Evolutionary conservation across 106 monocot species (phyloP).

Genomic region (Cymbidium sinense): DNA sequence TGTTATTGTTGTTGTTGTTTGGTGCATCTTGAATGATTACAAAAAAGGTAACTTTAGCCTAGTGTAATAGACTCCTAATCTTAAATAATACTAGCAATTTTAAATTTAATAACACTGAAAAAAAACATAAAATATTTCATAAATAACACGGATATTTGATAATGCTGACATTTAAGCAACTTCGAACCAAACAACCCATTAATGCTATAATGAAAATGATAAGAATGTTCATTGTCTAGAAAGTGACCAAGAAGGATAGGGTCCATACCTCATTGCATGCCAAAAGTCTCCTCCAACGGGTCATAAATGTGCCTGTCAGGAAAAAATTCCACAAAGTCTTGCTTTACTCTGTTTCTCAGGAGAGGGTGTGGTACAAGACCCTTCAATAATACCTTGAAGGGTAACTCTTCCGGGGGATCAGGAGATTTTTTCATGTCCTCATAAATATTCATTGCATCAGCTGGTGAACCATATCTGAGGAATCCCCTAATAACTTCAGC

Average conservation of each 20-base stretch:
- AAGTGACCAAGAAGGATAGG: background rate
- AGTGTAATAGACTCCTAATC: too few species aligned
- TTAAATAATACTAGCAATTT: too few species aligned
- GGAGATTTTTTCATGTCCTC: conserved; percentile 95
- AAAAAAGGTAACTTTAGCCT: too few species aligned
- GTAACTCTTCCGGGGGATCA: conserved; percentile 81
- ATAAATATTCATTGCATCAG: conserved; percentile 98
- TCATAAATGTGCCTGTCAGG: conserved; percentile 96
- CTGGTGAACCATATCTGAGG: conserved; percentile 77
- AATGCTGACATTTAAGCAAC: too few species aligned
- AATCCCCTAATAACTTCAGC: conserved; percentile 96
- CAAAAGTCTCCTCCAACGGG: conserved; percentile 92
- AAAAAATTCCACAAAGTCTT: conserved; percentile 89
- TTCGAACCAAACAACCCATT: background rate
- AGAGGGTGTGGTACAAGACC: conserved; percentile 87
- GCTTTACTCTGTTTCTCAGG: conserved; percentile 82
- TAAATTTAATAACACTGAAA: too few species aligned
- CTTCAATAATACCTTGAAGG: conserved; percentile 84
- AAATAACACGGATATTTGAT: too few species aligned
- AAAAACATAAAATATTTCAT: too few species aligned
- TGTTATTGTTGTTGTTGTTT: too few species aligned
- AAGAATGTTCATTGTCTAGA: background rate
- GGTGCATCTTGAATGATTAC: too few species aligned
- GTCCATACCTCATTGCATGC: conserved; percentile 44
- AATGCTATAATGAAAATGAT: background rate